Evolutionary conservation across 2,329 filamentous ascomycete species (phyloP).

Genomic region (Ciborinia camelliae): DNA sequence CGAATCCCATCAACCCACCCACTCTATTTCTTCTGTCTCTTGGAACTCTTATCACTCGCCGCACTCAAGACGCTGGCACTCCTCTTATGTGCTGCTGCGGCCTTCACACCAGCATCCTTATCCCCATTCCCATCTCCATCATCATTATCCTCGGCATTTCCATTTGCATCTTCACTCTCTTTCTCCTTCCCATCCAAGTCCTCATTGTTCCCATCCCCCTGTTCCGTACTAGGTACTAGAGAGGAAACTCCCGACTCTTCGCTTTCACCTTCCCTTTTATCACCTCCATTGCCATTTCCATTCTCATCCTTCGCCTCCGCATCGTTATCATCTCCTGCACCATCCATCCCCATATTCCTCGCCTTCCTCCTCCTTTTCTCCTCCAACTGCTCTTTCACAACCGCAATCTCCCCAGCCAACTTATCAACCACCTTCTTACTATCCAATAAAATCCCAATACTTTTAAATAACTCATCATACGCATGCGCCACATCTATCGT

Average conservation of each 20-base stretch:
- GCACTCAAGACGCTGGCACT: slow-evolving; percentile 78
- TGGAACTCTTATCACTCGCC: slow-evolving; percentile 57
- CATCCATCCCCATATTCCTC: slow-evolving; percentile 42
- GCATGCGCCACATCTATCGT: slow-evolving; percentile 67
- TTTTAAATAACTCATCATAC: slow-evolving; percentile 67
- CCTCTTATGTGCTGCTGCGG: slow-evolving; percentile 57
- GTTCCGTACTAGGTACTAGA: not conserved
- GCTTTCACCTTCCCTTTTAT: slow-evolving; percentile 21
- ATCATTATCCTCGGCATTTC: slow-evolving; percentile 44
- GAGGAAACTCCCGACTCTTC: not conserved
- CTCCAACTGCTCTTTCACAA: slow-evolving; percentile 54
- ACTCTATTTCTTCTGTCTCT: slow-evolving; percentile 46
- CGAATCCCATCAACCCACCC: not conserved
- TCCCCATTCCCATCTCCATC: not conserved
- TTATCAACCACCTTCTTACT: slow-evolving; percentile 72
- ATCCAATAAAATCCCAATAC: slow-evolving; percentile 67
- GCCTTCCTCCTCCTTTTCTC: slow-evolving; percentile 40
- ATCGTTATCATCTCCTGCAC: slow-evolving; percentile 50
- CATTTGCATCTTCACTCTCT: slow-evolving; percentile 32
- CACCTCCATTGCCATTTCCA: slow-evolving; percentile 48
- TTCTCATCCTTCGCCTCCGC: slow-evolving; percentile 45
- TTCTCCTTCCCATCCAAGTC: not conserved
- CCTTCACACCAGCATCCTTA: not conserved
- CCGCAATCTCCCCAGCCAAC: slow-evolving; percentile 66
- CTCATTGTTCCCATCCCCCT: not conserved